Percentiles rank a stretch among this genome's conserved stretches.
Conservation (phyloP, 805 yeast species). For the Ogataea naganishii region DNA sequence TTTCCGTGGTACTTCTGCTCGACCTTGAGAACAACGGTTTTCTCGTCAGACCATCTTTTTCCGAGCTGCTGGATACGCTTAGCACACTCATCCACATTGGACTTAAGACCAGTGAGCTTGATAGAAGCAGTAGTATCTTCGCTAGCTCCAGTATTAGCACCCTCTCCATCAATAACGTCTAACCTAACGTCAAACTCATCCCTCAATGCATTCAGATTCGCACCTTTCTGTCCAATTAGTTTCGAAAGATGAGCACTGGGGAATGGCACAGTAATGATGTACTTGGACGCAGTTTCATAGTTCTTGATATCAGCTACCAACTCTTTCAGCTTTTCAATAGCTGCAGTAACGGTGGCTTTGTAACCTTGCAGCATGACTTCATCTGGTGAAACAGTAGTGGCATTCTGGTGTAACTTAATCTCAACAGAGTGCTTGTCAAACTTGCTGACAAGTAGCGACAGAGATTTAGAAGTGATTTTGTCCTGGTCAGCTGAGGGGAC, state of each 20-base stretch:
- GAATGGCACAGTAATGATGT: slow-evolving; percentile 41
- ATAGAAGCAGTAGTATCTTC: slow-evolving; percentile 39
- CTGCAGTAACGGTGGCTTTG: slow-evolving; percentile 48
- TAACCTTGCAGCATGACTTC: slow-evolving; percentile 65
- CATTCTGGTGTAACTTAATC: slow-evolving; percentile 42
- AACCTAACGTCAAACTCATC: slow-evolving; percentile 70
- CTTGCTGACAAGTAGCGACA: slow-evolving; percentile 27
- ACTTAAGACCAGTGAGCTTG: slow-evolving; percentile 66
- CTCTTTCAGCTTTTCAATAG: slow-evolving; percentile 41
- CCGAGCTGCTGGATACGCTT: slow-evolving; percentile 47
- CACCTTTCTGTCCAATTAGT: slow-evolving; percentile 86
- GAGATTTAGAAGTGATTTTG: slow-evolving; percentile 48
- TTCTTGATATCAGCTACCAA: slow-evolving; percentile 40
- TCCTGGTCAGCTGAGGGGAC: slow-evolving; percentile 51
- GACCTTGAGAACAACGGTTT: slow-evolving; percentile 51
- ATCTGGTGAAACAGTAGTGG: slow-evolving; percentile 30
- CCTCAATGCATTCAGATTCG: slow-evolving; percentile 56
- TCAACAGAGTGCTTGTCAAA: slow-evolving; percentile 24
- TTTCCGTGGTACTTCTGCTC: slow-evolving; percentile 75
- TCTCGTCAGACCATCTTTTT: slow-evolving; percentile 79
- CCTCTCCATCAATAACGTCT: slow-evolving; percentile 52
- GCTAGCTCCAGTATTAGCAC: slow-evolving; percentile 26
- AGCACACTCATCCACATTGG: slow-evolving; percentile 68
- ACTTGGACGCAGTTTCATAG: slow-evolving; percentile 29
- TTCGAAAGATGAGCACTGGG: slow-evolving; percentile 66